phyloP scores from a whole-genome alignment of 768 basidiomycete species.

The Termitomyces bulborhizus region DNA sequence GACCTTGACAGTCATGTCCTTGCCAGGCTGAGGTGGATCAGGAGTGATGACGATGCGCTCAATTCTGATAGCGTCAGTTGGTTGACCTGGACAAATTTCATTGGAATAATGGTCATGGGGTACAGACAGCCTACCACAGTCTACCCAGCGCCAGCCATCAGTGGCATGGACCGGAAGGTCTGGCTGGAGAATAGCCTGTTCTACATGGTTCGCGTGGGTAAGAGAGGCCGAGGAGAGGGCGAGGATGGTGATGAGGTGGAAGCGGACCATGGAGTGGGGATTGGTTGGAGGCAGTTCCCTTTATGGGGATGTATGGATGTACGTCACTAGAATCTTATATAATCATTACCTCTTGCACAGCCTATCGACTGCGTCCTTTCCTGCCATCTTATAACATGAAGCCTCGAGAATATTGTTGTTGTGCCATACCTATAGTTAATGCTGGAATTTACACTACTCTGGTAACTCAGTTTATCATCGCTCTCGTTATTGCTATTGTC shows the following conservation, averaged over 20 bases:
- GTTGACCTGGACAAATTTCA: slow-evolving; percentile 30
- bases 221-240: slow-evolving; percentile 18
- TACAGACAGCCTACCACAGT: slow-evolving; percentile 61
- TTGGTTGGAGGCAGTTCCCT: slow-evolving; percentile 13
- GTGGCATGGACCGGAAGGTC: slow-evolving; percentile 24
- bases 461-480: slow-evolving; percentile 67
- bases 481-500: slow-evolving; percentile 63
- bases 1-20: slow-evolving; percentile 83
- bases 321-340: slow-evolving; percentile 10
- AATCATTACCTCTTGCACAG: slow-evolving; percentile 1
- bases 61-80: slow-evolving; percentile 49
- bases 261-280: slow-evolving; percentile 18
- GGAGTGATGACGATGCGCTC: slow-evolving; percentile 70
- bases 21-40: slow-evolving; percentile 85
- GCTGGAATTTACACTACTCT: slow-evolving; percentile 82
- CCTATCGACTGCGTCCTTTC: neutral
- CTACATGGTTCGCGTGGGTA: slow-evolving; percentile 13
- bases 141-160: slow-evolving; percentile 55
- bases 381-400: slow-evolving; percentile 41
- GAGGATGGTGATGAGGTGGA: slow-evolving; percentile 16
- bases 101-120: slow-evolving; percentile 5
- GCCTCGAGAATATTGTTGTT: slow-evolving; percentile 86
- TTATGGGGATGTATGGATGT: neutral
- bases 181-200: slow-evolving; percentile 20
- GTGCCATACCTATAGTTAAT: slow-evolving; percentile 88